Evolutionary conservation across 2,329 filamentous ascomycete species (phyloP).

Genomic region (Salinomyces thailandicus): DNA sequence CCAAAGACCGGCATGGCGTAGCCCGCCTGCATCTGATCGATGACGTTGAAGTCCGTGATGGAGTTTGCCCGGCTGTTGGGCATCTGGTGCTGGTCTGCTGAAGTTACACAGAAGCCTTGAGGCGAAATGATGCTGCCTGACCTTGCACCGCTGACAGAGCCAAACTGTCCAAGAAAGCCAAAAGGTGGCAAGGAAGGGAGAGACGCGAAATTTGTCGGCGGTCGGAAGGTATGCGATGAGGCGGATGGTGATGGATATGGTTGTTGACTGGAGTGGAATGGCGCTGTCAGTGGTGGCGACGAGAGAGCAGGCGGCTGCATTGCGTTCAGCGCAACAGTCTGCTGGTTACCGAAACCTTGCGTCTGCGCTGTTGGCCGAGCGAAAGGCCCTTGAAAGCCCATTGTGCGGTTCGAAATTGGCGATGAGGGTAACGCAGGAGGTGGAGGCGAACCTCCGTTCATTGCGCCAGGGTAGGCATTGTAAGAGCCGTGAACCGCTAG

Average conservation of each 20-base stretch:
- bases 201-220: conserved; percentile 12
- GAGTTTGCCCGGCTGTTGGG: conserved; percentile 14
- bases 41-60: conserved; percentile 24
- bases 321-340: conserved; percentile 9
- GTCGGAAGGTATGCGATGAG: conserved; percentile 12
- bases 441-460: conserved; percentile 2
- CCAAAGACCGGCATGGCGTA: conserved; percentile 80
- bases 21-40: conserved; percentile 37
- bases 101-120: conserved; percentile 10
- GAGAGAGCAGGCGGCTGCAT: conserved; percentile 19
- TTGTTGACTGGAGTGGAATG: conserved; percentile 13
- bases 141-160: conserved; percentile 4
- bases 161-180: conserved; percentile 13
- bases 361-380: conserved; percentile 8
- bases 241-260: conserved; percentile 12
- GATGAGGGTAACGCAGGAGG: not conserved
- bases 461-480: not conserved
- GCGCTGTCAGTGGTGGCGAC: conserved; percentile 9
- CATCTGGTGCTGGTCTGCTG: conserved; percentile 13
- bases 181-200: conserved; percentile 20
- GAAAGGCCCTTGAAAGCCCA: conserved; percentile 11
- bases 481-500: not conserved
- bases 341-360: conserved; percentile 10
- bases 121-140: conserved; percentile 17
- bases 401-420: too few relatives aligned